Conservation (phyloP, 2,329 filamentous ascomycete species). For the Aspergillus sergii region DNA sequence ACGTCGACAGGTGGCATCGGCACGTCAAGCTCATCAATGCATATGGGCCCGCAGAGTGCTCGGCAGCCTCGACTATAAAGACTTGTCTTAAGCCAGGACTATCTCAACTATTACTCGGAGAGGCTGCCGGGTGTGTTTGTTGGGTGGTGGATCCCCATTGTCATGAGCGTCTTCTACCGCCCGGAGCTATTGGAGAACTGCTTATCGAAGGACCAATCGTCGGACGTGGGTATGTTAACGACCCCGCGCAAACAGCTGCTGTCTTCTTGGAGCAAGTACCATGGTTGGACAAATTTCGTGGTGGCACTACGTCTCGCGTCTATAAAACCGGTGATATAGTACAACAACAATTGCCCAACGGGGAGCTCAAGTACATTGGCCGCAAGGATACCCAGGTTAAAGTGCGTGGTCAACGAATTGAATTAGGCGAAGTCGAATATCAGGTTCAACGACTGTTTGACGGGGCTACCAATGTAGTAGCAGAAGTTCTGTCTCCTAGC, state of each 20-base stretch:
- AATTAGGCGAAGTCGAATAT: not conserved
- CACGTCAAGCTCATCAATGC: too few species aligned
- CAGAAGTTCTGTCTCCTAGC: too few species aligned
- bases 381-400: not conserved
- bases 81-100: too few species aligned
- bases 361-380: not conserved
- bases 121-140: too few species aligned
- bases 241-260: slow-evolving; percentile 1
- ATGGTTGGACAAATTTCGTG: slow-evolving; percentile 7
- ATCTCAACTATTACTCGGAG: not conserved
- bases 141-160: slow-evolving; percentile 7
- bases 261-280: slow-evolving; percentile 2
- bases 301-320: not conserved
- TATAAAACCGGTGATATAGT: not conserved
- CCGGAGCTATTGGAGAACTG: slow-evolving; percentile 13
- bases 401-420: not conserved
- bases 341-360: too few species aligned
- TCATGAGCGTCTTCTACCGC: too few species aligned
- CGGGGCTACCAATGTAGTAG: too few species aligned
- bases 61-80: too few species aligned
- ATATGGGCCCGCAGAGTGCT: too few species aligned
- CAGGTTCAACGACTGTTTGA: too few species aligned
- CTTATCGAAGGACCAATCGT: slow-evolving; percentile 12
- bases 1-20: too few species aligned
- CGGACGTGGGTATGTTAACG: slow-evolving; percentile 9